Base-by-base conservation (phyloP, 257 asterid species). In the Lithospermum erythrorhizon region DNA sequence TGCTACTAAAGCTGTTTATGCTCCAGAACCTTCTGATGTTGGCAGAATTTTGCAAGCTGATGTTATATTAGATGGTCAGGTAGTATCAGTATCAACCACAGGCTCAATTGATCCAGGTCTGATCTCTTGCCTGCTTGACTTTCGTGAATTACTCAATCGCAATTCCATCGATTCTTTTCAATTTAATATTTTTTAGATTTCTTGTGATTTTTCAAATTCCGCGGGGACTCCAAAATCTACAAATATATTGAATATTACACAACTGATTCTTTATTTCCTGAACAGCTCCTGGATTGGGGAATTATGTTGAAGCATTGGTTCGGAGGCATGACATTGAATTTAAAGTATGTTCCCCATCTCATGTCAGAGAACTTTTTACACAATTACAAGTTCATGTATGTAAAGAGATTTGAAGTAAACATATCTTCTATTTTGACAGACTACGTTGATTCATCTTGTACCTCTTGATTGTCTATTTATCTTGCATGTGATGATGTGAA, bases 211-310 rank as follows among this genome's bases (percentile, higher is more conserved):
- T 32, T 37, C 35, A 53, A 60, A 49, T 23, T 57, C 30, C 29
- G 51, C 55, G 16, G 53, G 45, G 41, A 32, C 62, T 48, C 41
- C 55, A 19, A 55, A 41, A 48, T 61, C 24, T 58, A 10, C 41
- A 10, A 52, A 13, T 24, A 62, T 16, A 24, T 9, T 52, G 57
- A 47, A 22, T 53, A 52, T 53, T 7, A n/a, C 32, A 18, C 57
- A 62, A 66, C 70, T 68, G 61, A 61, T 59, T 16, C 19, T 15
- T 22, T 66, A 61, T 68, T 67, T 63, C 71, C 41, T 60, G 47
- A 73, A 66, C 94, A 91, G 98, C 97, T 76, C 82, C 96, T 9
- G 97, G 96, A 76, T 74, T 93, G 71, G 95, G 95, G 55, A 93
- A 86, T 84, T 93, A 88, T 61, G 93, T 93, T 55, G 97, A 93